Percentiles rank a stretch among this genome's conserved stretches.
phyloP scores from a whole-genome alignment of 1,284 basidiomycete species.

The Cystobasidium sp. region DNA sequence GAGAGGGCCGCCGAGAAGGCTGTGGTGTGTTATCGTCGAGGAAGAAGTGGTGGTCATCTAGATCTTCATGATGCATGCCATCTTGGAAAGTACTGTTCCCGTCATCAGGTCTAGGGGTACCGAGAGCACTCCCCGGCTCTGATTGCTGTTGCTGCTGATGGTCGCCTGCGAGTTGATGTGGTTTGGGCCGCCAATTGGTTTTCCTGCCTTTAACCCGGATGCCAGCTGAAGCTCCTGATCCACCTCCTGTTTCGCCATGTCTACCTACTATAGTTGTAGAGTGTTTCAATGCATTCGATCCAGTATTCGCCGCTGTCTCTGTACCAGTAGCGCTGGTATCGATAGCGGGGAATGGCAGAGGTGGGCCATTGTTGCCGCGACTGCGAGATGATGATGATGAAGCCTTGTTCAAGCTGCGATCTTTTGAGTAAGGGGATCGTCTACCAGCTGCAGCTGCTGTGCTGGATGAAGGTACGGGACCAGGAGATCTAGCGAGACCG shows the following conservation, averaged over 20 bases:
- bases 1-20: slow-evolving; percentile 19
- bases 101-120: slow-evolving; percentile 21
- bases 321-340: background rate
- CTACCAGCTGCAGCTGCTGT: slow-evolving; percentile 14
- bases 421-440: slow-evolving; percentile 19
- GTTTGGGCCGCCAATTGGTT: slow-evolving; percentile 35
- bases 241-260: slow-evolving; percentile 30
- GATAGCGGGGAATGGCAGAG: slow-evolving; percentile 9
- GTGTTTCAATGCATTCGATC: slow-evolving; percentile 8
- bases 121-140: slow-evolving; percentile 7
- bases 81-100: slow-evolving; percentile 14
- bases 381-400: background rate
- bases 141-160: background rate
- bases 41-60: background rate
- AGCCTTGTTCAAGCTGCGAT: background rate
- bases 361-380: slow-evolving; percentile 7
- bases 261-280: slow-evolving; percentile 41
- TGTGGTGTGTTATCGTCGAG: slow-evolving; percentile 14
- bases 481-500: slow-evolving; percentile 31
- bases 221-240: slow-evolving; percentile 24
- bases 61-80: background rate
- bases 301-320: no score
- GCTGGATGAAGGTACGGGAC: slow-evolving; percentile 34
- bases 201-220: slow-evolving; percentile 36
- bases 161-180: slow-evolving; percentile 37